These are phyloP conservation scores for Plasmodium fragile DNA, from an alignment of 169 alveolate species.

Conservation along the genomic window DNA sequence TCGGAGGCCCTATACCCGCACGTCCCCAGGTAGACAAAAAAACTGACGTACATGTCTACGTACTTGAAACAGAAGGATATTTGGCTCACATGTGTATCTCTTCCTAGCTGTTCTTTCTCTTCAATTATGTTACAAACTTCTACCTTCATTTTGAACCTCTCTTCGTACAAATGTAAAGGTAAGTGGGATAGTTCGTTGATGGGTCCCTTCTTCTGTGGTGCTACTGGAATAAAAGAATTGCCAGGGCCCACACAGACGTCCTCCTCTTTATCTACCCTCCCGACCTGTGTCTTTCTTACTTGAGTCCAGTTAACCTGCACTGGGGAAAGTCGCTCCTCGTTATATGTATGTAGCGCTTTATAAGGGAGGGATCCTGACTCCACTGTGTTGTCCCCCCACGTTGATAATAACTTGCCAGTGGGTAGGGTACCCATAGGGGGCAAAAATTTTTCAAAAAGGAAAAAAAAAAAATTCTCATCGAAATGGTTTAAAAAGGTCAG, in stretches of 20 bases:
- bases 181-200: conserved; percentile 53
- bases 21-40: conserved; percentile 59
- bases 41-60: conserved; percentile 31
- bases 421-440: background rate
- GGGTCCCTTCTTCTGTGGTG: background rate
- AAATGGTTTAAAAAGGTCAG: conserved; percentile 30
- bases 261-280: background rate
- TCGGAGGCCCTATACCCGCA: conserved; percentile 3
- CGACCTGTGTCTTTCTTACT: background rate
- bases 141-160: conserved; percentile 37
- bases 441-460: conserved; percentile 28
- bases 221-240: background rate
- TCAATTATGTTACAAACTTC: conserved; percentile 16
- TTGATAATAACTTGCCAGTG: background rate
- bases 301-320: background rate
- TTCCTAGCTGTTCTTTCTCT: background rate
- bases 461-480: conserved; percentile 34
- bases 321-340: background rate
- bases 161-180: conserved; percentile 49
- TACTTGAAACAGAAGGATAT: conserved; percentile 9
- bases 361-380: background rate
- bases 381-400: background rate
- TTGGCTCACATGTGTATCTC: background rate
- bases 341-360: background rate
- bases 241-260: background rate